Base-by-base conservation (phyloP, 768 basidiomycete genomes). In the Tephrocybe rancida region DNA sequence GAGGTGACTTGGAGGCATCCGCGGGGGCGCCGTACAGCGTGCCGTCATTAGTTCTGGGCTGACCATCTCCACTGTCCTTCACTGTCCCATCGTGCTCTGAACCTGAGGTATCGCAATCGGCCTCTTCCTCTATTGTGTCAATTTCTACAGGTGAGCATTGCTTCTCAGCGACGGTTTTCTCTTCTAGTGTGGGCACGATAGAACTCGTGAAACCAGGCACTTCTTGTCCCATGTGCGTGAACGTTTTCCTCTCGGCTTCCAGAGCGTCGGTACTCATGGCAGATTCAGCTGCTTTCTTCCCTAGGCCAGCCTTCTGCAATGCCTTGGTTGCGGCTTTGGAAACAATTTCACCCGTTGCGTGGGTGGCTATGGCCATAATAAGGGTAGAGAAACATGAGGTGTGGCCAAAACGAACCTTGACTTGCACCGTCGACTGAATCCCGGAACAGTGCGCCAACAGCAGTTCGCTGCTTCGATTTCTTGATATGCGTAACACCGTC, bases 161-260 rank as follows among this genome's bases (percentile, higher is more conserved):
- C 25, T 69, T 64, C 59, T 91, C 88, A 11, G 70, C 64, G 24
- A 87, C 70, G 2, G 73, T 74, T 65, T 85, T 83, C 66, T 90
- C 86, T 65, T 90, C 90, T 11, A 89, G 64, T 0, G 84, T 88
- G 1, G 89, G 88, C 1, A 89, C 81, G 6, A 81, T 74, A 1
- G 84, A 70, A 53, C 82, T 81, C 0, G 85, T 77, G 64, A 90
- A 87, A 2, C 86, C 85, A 10, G 74, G 71, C 21, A 71, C 68
- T 55, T 79, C 70, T 54, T 78, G 58, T 18, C 84, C 83, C 6
- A 82, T 75, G n/a, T 71, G 70, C 38, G 76, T 77, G 62, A 66
- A 80, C 14, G 82, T 81, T 54, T 72, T 77, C 14, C 82, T 78
- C 59, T 86, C 85, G 22, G 73, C 74, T 25, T 75, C 73, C 39